Evolutionary conservation across 176 grass and related monocot species (phyloP).

Genomic region (Elymus sibiricus): DNA sequence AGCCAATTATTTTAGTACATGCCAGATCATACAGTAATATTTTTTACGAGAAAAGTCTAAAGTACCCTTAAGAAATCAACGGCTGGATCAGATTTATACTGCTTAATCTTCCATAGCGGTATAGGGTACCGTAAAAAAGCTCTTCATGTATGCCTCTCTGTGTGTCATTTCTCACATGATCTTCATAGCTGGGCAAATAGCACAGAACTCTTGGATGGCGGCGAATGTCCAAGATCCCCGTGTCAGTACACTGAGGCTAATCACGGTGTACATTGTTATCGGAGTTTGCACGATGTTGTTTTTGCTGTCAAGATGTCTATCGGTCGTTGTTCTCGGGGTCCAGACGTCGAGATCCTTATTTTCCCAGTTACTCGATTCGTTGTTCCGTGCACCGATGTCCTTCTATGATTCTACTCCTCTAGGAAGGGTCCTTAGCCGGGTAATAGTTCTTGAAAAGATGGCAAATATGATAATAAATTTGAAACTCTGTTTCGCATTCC

Average conservation of each 20-base stretch:
- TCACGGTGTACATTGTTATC: conserved; percentile 71
- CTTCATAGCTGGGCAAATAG: conserved; percentile 76
- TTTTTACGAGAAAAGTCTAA: no score
- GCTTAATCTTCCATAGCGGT: no score
- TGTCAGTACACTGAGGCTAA: conserved; percentile 62
- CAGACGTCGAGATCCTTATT: conserved; percentile 89
- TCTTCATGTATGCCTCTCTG: conserved; percentile 53
- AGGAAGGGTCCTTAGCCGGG: conserved; percentile 79
- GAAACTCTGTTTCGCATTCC: not conserved
- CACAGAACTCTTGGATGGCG: conserved; percentile 95
- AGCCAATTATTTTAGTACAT: no score
- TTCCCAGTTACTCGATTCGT: conserved; percentile 61
- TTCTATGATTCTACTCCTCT: conserved; percentile 94
- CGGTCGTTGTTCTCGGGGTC: conserved; percentile 51
- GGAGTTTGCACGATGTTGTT: conserved; percentile 51
- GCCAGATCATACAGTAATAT: no score
- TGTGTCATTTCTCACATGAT: conserved; percentile 46
- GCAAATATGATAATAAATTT: not conserved
- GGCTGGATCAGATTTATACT: no score
- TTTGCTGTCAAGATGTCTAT: conserved; percentile 60
- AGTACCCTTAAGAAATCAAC: no score
- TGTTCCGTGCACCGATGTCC: conserved; percentile 84
- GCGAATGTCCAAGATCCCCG: conserved; percentile 64
- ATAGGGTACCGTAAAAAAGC: no score
- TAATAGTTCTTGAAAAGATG: conserved; percentile 37